phyloP scores from a whole-genome alignment of 176 grass and related monocot genomes.

The Bonia amplexicaulis region DNA sequence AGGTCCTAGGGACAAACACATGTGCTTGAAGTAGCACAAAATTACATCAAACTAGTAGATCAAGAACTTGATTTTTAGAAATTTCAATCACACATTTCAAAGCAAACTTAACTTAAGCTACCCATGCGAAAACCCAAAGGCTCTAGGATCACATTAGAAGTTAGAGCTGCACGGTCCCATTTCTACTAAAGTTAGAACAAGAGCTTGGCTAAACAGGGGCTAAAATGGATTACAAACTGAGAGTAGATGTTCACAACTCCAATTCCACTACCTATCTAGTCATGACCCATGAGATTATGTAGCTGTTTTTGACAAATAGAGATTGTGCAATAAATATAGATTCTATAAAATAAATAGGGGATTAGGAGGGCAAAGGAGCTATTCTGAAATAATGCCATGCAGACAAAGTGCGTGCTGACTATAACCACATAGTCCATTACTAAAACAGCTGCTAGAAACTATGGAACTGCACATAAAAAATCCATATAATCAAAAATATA shows the following conservation, averaged over 20 bases:
- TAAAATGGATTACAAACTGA: neutral
- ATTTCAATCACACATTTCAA: constrained; percentile 13
- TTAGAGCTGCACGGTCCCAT: neutral
- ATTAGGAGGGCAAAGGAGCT: neutral
- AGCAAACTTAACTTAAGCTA: neutral
- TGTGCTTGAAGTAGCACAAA: neutral
- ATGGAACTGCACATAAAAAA: constrained; percentile 7
- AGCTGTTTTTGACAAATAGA: neutral
- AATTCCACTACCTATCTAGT: neutral
- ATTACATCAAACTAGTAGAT: constrained; percentile 3
- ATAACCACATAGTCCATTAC: neutral
- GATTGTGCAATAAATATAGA: neutral
- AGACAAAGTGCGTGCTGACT: neutral
- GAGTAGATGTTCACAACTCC: neutral
- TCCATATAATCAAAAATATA: neutral
- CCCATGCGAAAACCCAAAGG: neutral
- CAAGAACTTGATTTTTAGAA: neutral
- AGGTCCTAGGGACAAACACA: neutral
- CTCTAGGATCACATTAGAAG: neutral
- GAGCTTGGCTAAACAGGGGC: neutral
- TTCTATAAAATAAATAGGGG: neutral
- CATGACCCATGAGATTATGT: neutral
- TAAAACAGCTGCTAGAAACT: neutral
- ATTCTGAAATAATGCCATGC: neutral
- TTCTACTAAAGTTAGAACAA: constrained; percentile 18